Conservation (phyloP, 306 rosid species). For the Fagus crenata region DNA sequence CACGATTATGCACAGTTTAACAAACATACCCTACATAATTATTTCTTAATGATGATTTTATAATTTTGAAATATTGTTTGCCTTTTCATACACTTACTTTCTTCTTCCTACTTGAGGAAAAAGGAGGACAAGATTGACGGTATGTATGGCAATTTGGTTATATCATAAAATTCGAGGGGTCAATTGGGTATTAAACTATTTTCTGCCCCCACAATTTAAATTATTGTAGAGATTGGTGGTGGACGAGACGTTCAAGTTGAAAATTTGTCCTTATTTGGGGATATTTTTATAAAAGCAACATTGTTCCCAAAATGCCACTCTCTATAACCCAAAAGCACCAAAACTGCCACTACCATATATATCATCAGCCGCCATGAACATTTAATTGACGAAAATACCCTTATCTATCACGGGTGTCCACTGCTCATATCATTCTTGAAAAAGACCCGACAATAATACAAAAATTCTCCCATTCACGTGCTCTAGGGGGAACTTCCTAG, state of each 20-base stretch:
- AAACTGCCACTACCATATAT: conserved; percentile 30
- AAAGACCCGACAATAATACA: conserved; percentile 52
- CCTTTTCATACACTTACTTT: too few species aligned
- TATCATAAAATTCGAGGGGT: conserved; percentile 14
- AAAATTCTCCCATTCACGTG: conserved; percentile 52
- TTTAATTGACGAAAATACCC: conserved; percentile 38
- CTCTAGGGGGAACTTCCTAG: conserved; percentile 26
- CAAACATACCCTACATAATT: too few species aligned
- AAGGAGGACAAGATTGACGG: too few species aligned
- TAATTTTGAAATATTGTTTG: too few species aligned
- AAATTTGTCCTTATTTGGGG: conserved; percentile 49
- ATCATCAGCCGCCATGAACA: conserved; percentile 25
- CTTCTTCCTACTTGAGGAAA: too few species aligned
- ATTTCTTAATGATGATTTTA: too few species aligned
- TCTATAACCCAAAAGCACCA: conserved; percentile 21
- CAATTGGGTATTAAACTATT: neutral
- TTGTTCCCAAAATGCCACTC: conserved; percentile 34
- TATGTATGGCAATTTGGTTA: conserved; percentile 2
- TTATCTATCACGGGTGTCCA: conserved; percentile 39
- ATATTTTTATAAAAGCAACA: conserved; percentile 33
- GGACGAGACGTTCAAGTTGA: conserved; percentile 46
- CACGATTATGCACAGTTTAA: too few species aligned
- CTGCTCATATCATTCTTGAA: conserved; percentile 43
- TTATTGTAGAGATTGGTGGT: conserved; percentile 29
- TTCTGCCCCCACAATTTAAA: conserved; percentile 22